Evolutionary conservation across 306 rosid genomes (phyloP), one percentile per base, ranked within the genome.

Genomic region (Pyrus communis): DNA sequence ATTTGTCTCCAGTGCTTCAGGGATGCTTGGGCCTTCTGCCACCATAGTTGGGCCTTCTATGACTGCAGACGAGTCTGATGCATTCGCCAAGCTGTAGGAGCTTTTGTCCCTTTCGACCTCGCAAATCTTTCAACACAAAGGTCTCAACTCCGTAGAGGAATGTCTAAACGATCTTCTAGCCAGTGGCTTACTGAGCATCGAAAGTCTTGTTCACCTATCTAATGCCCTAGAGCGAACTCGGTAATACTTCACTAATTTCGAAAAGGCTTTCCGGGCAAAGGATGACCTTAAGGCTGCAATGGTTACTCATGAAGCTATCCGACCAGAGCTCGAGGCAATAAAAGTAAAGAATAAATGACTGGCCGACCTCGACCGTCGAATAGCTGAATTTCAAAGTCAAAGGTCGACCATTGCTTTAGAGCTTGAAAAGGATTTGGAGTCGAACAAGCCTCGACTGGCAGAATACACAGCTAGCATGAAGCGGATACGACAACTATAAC

Each of bases 161-260:
- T 9, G 11, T 1, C 1, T 40, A 0, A 40, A 40, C 3, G 0
- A 40, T 0, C 11, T 40, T 40, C 3, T 0, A 8, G 0, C 0
- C 0, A 9, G 0, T 0, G 43, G 0, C 3, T 0, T 40, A 2
- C 0, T 9, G 0, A 40, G 43, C 11, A 40, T 0, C 0, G 11
- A 40, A 2, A 40, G 0, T 40, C 2, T 28, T 28, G 2, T 28
- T 28, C 28, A 2, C 2, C 28, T 28, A 1, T 28, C 28, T 28
- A 0, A 1, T 38, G 0, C 7, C 43, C 0, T 38, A 8, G 2
- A 38, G 2, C 10, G 11, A 38, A 38, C 43, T 2, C 0, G 2
- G 8, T 0, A 38, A 38, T 38, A 38, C 0, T 38, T 38, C 0
- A 0, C 0, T 1, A 38, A 1, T 0, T 38, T 38, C 0, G 2